Base-by-base conservation (phyloP, 495 filamentous ascomycete genomes). In the Penicillium macrosclerotiorum region DNA sequence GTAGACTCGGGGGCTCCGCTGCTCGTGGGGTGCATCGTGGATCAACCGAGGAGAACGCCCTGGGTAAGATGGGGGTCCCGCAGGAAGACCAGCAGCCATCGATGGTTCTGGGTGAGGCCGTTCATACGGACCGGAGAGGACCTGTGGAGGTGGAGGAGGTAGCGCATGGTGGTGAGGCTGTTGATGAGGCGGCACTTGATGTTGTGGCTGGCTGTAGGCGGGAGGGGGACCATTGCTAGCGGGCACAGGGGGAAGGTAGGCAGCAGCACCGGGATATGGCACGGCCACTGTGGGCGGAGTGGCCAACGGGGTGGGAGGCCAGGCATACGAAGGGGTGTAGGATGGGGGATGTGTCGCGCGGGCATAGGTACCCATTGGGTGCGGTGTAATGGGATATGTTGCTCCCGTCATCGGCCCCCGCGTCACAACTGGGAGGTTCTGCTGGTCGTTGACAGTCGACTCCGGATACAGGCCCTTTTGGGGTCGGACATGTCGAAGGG, bases 391-490 rank as follows among this genome's bases (percentile, higher is more conserved):
- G 4, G 73, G 59, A 50, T 79, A 83, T 0, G 71, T 54, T 6
- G 79, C 73, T 27, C 74, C 78, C 18, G 62, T 59, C 81, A 85
- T 84, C 1, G 83, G 81, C 2, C 77, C 74, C 20, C 81, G 75
- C 16, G 83, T 83, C 2, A 84, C 81, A 9, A 82, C 71, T 25
- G 83, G 76, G 36, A 86, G 76, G 40, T 78, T 85, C 51, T 82
- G 79, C 42, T 84, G 78, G 47, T 96, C 93, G 54, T 89, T 86
- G 25, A 96, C 78, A n/a, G 90, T 96, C 4, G 94, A 92, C 65
- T 98, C 93, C 2, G 94, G 94, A 60, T 98, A 98, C 74, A 98
- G 86, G 53, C 89, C 90, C 64, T 95, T 95, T 26, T 80, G 75
- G 6, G 91, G 91, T 6, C 85, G 72, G 47, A 98, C 90, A 58